These are phyloP conservation scores for Termitomyces sp. DNA, from an alignment of 768 basidiomycete genomes.

Conservation along the genomic window DNA sequence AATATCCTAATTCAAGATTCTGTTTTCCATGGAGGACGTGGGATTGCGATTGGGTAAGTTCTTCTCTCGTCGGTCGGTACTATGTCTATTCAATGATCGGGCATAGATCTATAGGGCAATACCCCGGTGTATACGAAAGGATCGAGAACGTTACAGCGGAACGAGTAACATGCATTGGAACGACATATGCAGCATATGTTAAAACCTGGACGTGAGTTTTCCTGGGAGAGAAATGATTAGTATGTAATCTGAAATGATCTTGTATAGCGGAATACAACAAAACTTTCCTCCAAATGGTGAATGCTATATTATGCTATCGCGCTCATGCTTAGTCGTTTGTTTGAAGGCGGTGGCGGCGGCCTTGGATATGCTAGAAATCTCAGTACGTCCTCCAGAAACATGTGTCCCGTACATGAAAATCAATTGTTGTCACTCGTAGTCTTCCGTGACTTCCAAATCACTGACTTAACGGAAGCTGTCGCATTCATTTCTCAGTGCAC, in stretches of 20 bases:
- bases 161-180: conserved; percentile 19
- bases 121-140: conserved; percentile 22
- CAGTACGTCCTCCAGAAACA: conserved; percentile 8
- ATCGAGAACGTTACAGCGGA: conserved; percentile 27
- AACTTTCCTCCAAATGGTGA: conserved; percentile 28
- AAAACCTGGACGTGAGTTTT: conserved; percentile 29
- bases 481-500: conserved; percentile 26
- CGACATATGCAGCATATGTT: conserved; percentile 24
- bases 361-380: conserved; percentile 25
- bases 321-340: background rate
- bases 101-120: conserved; percentile 28
- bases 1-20: conserved; percentile 34
- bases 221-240: background rate
- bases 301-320: background rate
- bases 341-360: conserved; percentile 26
- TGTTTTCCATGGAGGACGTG: conserved; percentile 30
- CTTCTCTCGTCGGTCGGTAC: background rate
- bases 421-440: conserved; percentile 8
- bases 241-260: background rate
- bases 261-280: conserved; percentile 20
- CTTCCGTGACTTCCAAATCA: conserved; percentile 21
- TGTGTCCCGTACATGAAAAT: background rate
- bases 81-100: background rate
- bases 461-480: conserved; percentile 16
- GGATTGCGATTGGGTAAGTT: conserved; percentile 34